These are phyloP conservation scores for Celoporthe dispersa DNA, from an alignment of 2,329 filamentous ascomycete species.

Conservation along the genomic window DNA sequence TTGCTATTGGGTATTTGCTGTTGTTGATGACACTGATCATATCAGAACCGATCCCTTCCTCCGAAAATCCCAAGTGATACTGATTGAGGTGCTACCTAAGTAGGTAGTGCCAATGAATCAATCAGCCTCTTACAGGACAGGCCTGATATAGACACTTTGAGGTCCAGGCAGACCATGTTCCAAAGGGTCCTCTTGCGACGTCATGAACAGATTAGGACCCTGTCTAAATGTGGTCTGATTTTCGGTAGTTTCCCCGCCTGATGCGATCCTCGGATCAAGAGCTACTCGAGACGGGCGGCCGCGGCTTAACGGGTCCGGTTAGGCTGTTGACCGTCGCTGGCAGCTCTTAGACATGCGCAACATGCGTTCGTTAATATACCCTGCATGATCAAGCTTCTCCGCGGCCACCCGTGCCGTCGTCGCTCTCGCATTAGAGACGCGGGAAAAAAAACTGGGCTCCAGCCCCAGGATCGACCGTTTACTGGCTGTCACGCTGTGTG, in stretches of 20 bases:
- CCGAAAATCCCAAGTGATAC: background rate
- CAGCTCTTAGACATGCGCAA: background rate
- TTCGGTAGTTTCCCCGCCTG: background rate
- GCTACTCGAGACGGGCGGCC: background rate
- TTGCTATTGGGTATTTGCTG: background rate
- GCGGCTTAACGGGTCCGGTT: background rate
- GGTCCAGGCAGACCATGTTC: background rate
- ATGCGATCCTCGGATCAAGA: background rate
- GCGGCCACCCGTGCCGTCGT: background rate
- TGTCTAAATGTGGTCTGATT: background rate
- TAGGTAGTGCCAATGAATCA: background rate
- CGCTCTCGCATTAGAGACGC: background rate
- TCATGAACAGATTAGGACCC: background rate
- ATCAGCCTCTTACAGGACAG: background rate
- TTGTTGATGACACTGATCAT: background rate
- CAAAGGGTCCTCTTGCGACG: background rate
- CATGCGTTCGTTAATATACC: background rate
- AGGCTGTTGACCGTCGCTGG: too few species aligned
- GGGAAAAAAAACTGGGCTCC: background rate
- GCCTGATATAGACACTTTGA: background rate
- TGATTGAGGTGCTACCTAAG: background rate
- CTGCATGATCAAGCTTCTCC: background rate
- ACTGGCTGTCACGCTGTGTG: background rate
- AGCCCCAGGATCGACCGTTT: background rate
- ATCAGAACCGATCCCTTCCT: background rate